Evolutionary conservation across 2,329 filamentous ascomycete species (phyloP).

Genomic region (Phaeosphaeriaceae sp.): DNA sequence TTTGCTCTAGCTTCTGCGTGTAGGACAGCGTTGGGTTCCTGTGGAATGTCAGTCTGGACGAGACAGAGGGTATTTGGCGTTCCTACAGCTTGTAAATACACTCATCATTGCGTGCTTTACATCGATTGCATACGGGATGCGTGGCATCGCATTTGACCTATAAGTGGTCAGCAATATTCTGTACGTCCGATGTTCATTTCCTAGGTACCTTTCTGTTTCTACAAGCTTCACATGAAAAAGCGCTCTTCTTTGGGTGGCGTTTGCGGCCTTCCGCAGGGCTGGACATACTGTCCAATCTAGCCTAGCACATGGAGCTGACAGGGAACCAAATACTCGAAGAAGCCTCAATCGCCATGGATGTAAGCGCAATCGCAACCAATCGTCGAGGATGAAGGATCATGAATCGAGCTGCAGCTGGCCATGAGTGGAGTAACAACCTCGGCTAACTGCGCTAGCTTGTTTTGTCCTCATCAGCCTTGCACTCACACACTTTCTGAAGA

Average conservation of each 20-base stretch:
- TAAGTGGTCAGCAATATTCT: not conserved
- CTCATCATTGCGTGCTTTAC: slow-evolving; percentile 6
- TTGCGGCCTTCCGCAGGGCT: slow-evolving; percentile 1
- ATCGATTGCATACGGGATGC: slow-evolving; percentile 16
- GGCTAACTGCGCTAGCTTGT: not conserved
- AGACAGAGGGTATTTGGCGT: not conserved
- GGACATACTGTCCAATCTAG: slow-evolving; percentile 5
- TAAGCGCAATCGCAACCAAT: not conserved
- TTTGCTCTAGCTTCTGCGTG: slow-evolving; percentile 14
- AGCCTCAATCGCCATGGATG: not conserved
- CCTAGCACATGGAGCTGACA: not conserved
- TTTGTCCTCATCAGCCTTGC: not conserved
- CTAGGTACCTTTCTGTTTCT: slow-evolving; percentile 14
- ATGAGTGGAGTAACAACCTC: not conserved
- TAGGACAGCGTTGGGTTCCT: slow-evolving; percentile 16
- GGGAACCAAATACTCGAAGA: not conserved
- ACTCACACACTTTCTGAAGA: not conserved
- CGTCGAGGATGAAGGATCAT: not conserved
- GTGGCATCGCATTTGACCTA: slow-evolving; percentile 18
- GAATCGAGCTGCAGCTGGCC: not conserved
- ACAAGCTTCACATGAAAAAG: slow-evolving; percentile 20
- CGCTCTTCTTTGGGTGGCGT: slow-evolving; percentile 17
- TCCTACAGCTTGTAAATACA: slow-evolving; percentile 19
- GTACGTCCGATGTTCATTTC: not conserved
- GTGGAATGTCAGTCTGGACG: not conserved